Evolutionary conservation across 2,329 filamentous ascomycete genomes (phyloP).

Genomic region (Sclerotinia glacialis): DNA sequence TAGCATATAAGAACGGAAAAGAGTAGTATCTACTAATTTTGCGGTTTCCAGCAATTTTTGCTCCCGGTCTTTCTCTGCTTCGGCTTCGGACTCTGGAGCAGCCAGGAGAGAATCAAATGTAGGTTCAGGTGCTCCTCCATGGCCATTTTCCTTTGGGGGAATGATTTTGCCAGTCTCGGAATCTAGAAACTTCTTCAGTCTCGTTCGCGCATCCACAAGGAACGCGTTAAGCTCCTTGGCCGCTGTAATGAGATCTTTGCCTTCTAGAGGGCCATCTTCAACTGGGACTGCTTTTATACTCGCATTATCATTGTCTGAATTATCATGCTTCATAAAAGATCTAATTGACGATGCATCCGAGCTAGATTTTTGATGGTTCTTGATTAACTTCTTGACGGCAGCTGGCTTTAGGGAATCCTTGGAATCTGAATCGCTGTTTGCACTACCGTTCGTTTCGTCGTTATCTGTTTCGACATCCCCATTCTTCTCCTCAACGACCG

Average conservation of each 20-base stretch:
- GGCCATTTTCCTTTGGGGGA: conserved; percentile 42
- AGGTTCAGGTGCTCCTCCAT: conserved; percentile 48
- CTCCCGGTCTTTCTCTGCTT: conserved; percentile 58
- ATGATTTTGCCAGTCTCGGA: conserved; percentile 62
- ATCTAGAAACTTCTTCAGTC: conserved; percentile 60
- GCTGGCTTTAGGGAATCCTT: conserved; percentile 38
- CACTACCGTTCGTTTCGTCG: conserved; percentile 41
- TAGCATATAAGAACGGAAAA: conserved; percentile 95
- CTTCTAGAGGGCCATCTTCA: conserved; percentile 60
- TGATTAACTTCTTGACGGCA: conserved; percentile 44
- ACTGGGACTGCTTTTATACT: conserved; percentile 49
- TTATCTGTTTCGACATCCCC: conserved; percentile 45
- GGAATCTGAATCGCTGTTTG: conserved; percentile 44
- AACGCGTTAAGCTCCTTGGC: conserved; percentile 83
- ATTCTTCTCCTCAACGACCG: conserved; percentile 53
- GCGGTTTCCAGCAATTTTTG: conserved; percentile 73
- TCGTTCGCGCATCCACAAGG: conserved; percentile 76
- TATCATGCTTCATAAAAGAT: conserved; percentile 53
- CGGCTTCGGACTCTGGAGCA: conserved; percentile 40
- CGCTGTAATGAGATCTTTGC: conserved; percentile 79
- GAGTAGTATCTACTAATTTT: conserved; percentile 83
- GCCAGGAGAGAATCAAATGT: conserved; percentile 56
- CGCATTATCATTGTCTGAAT: conserved; percentile 53
- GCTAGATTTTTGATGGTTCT: conserved; percentile 38
- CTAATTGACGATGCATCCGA: conserved; percentile 56